Conservation (phyloP, 1,284 basidiomycete genomes). For the Erythrobasidium hasegawianum region DNA sequence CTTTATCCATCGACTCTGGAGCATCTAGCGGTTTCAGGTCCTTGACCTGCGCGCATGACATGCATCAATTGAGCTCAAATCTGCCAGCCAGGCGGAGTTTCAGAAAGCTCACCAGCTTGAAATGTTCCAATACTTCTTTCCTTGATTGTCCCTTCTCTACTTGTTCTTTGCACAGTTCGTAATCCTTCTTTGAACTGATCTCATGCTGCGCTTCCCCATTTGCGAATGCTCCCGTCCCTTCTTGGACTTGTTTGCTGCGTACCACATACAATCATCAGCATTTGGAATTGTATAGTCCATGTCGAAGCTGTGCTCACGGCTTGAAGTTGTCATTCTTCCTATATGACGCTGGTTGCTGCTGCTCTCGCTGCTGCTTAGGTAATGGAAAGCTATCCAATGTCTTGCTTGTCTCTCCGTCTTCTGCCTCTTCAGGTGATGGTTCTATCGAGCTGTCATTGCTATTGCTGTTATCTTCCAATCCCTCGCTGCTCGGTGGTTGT, state of each 20-base stretch:
- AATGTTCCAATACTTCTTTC: background rate
- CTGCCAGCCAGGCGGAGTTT: too few relatives aligned
- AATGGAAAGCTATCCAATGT: too few relatives aligned
- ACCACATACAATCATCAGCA: too few relatives aligned
- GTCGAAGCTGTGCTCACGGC: too few relatives aligned
- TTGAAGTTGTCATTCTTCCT: too few relatives aligned
- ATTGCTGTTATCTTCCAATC: background rate
- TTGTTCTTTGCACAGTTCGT: background rate
- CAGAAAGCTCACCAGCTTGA: slow-evolving; percentile 5
- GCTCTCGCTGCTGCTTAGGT: too few relatives aligned
- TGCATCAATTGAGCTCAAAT: too few relatives aligned
- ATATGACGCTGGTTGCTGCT: too few relatives aligned
- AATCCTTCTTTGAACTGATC: slow-evolving; percentile 2
- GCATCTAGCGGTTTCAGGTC: slow-evolving; percentile 1
- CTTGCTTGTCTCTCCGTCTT: too few relatives aligned
- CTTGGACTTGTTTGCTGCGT: background rate
- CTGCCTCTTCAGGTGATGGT: too few relatives aligned
- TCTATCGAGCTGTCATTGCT: background rate
- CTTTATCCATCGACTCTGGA: background rate
- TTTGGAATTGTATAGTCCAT: too few relatives aligned
- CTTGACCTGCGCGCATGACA: slow-evolving; percentile 2
- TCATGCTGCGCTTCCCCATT: background rate
- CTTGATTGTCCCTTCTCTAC: background rate
- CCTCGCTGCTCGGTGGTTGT: background rate
- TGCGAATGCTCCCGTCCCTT: background rate